A percentile compares a stretch with the other conserved stretches of the same genome.
Evolutionary conservation across 352 stramenopile genomes (phyloP).

Genomic region (Globisporangium mamillatum): DNA sequence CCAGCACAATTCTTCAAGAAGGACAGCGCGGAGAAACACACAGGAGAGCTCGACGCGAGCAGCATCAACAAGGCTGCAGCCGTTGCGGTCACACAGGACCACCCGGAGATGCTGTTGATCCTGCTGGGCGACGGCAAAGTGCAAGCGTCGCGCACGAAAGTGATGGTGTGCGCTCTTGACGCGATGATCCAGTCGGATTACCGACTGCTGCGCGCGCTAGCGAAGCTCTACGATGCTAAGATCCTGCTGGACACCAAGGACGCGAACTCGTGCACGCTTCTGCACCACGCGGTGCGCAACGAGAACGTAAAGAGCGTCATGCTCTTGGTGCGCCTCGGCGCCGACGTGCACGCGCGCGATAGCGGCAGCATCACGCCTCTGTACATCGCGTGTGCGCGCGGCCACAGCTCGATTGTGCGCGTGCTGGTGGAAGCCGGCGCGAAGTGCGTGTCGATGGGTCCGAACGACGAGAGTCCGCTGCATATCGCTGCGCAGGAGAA

Average conservation of each 20-base stretch:
- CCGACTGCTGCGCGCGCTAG: constrained; percentile 50
- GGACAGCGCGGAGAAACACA: constrained; percentile 14
- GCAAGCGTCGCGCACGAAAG: constrained; percentile 23
- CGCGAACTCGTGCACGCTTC: constrained; percentile 45
- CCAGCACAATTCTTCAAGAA: constrained; percentile 24
- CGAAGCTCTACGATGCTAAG: constrained; percentile 39
- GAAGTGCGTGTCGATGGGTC: constrained; percentile 49
- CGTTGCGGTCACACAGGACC: constrained; percentile 42
- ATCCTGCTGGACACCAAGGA: constrained; percentile 46
- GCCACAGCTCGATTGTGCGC: constrained; percentile 56
- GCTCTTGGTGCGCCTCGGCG: constrained; percentile 57
- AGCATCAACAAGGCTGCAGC: constrained; percentile 44
- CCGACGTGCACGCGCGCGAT: constrained; percentile 65
- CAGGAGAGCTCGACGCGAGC: constrained; percentile 33
- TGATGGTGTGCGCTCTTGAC: constrained; percentile 48
- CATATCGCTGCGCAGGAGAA: constrained; percentile 85
- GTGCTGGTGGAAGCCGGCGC: constrained; percentile 59
- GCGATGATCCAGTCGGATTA: constrained; percentile 44
- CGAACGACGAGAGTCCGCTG: constrained; percentile 69
- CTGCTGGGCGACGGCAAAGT: constrained; percentile 52
- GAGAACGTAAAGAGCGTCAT: constrained; percentile 50
- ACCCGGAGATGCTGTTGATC: constrained; percentile 37
- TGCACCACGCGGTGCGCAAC: constrained; percentile 63
- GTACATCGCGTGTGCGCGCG: constrained; percentile 75
- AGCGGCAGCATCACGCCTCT: constrained; percentile 62